Percentiles rank a stretch among this genome's conserved stretches.
Evolutionary conservation across 2,329 filamentous ascomycete genomes (phyloP).

Genomic region (Pestalotiopsis sp.): DNA sequence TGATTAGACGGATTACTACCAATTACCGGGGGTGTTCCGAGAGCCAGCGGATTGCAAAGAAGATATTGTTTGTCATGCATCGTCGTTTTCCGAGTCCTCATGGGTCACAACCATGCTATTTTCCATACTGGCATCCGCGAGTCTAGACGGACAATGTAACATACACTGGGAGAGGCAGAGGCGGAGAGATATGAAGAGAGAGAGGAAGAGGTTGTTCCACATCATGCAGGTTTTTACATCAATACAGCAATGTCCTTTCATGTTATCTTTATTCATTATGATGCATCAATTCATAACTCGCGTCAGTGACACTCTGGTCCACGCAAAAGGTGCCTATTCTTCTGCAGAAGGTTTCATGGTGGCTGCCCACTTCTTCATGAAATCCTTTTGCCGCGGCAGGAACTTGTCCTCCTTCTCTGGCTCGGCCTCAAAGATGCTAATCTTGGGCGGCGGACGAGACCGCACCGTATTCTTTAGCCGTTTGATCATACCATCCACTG

Average conservation of each 20-base stretch:
- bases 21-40: too few relatives aligned
- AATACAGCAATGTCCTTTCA: conserved; percentile 6
- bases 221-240: conserved; percentile 8
- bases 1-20: conserved; percentile 59
- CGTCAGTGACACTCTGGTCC: not conserved
- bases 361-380: conserved; percentile 48
- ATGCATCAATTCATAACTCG: not conserved
- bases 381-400: conserved; percentile 47
- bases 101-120: not conserved
- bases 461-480: conserved; percentile 73
- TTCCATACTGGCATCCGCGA: not conserved
- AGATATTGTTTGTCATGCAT: conserved; percentile 4
- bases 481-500: conserved; percentile 73
- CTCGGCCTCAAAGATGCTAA: conserved; percentile 50
- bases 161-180: conserved; percentile 3
- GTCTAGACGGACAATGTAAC: conserved; percentile 11
- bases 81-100: not conserved
- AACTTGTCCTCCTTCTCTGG: conserved; percentile 37
- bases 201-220: not conserved
- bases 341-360: conserved; percentile 12
- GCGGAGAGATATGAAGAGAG: not conserved
- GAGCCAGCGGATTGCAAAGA: not conserved
- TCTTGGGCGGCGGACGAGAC: conserved; percentile 59
- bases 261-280: not conserved
- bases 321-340: not conserved